phyloP scores from a whole-genome alignment of 2,329 filamentous ascomycete species.

The Ophiognomonia clavigignenti-juglandacearum region DNA sequence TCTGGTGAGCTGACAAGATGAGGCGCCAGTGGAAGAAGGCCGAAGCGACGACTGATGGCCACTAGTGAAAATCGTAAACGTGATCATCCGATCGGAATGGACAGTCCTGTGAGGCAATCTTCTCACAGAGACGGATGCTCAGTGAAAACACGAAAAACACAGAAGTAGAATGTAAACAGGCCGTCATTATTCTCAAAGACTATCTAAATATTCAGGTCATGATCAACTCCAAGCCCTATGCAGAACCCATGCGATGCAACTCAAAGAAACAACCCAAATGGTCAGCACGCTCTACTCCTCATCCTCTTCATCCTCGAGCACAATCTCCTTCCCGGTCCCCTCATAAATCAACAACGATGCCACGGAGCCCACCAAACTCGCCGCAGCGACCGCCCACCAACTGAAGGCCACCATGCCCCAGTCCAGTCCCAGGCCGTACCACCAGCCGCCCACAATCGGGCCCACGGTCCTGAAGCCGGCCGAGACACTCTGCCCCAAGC shows the following conservation, averaged over 20 bases:
- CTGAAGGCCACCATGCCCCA: slow-evolving; percentile 40
- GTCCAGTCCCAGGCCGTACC: slow-evolving; percentile 41
- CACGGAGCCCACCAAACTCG: slow-evolving; percentile 52
- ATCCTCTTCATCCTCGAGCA: slow-evolving; percentile 42
- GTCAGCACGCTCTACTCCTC: too few relatives aligned
- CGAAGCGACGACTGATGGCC: too few relatives aligned
- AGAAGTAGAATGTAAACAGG: too few relatives aligned
- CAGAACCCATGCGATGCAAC: neutral
- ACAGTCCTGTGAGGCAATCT: too few relatives aligned
- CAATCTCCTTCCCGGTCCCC: slow-evolving; percentile 57
- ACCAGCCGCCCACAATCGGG: slow-evolving; percentile 44
- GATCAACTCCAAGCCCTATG: neutral
- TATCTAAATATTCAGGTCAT: slow-evolving; percentile 1
- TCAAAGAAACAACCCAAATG: too few relatives aligned
- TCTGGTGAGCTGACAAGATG: too few relatives aligned
- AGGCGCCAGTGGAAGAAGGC: too few relatives aligned
- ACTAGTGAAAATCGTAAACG: too few relatives aligned
- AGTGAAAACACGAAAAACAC: too few relatives aligned
- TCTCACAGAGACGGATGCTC: too few relatives aligned
- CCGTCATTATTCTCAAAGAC: too few relatives aligned
- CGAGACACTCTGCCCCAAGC: slow-evolving; percentile 46
- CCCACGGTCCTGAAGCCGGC: slow-evolving; percentile 45
- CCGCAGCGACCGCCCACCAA: slow-evolving; percentile 43
- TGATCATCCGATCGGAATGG: too few relatives aligned
- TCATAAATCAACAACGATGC: slow-evolving; percentile 60